phyloP scores from a whole-genome alignment of 2,329 filamentous ascomycete species.

The Cytospora leucostoma region DNA sequence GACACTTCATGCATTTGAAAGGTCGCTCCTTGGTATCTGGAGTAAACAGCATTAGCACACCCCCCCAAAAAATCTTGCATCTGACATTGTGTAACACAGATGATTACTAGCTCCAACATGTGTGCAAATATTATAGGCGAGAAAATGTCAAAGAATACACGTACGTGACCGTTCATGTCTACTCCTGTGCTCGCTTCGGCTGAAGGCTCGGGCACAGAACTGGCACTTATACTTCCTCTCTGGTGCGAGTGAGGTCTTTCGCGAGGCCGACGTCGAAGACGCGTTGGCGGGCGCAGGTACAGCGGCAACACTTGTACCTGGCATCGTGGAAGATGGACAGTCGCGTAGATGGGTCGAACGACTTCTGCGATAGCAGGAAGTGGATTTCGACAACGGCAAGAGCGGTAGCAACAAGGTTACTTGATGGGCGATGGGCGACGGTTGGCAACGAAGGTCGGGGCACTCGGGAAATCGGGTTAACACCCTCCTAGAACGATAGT shows the following conservation, averaged over 20 bases:
- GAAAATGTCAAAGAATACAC: constrained; percentile 45
- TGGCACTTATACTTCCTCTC: constrained; percentile 99
- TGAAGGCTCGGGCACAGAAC: constrained; percentile 97
- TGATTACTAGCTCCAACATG: neutral
- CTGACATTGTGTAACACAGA: constrained; percentile 18
- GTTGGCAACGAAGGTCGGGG: constrained; percentile 36
- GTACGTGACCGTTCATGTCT: constrained; percentile 97
- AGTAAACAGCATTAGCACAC: constrained; percentile 14
- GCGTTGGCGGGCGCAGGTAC: constrained; percentile 65
- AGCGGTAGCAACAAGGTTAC: constrained; percentile 30
- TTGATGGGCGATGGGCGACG: constrained; percentile 24
- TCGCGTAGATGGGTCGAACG: constrained; percentile 34
- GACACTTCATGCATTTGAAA: constrained; percentile 98
- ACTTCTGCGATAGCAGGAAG: constrained; percentile 28
- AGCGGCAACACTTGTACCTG: constrained; percentile 67
- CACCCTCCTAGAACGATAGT: constrained; percentile 55
- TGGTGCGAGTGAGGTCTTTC: constrained; percentile 75
- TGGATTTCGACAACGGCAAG: constrained; percentile 24
- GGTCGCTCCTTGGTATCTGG: constrained; percentile 97
- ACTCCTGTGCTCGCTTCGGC: constrained; percentile 93
- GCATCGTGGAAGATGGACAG: constrained; percentile 57
- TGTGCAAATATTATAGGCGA: neutral
- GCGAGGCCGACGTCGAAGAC: constrained; percentile 61
- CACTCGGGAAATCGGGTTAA: constrained; percentile 36
- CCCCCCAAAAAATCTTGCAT: neutral